These are phyloP conservation scores for Telfairia occidentalis DNA, from an alignment of 331 rosid genomes.

Conservation along the genomic window DNA sequence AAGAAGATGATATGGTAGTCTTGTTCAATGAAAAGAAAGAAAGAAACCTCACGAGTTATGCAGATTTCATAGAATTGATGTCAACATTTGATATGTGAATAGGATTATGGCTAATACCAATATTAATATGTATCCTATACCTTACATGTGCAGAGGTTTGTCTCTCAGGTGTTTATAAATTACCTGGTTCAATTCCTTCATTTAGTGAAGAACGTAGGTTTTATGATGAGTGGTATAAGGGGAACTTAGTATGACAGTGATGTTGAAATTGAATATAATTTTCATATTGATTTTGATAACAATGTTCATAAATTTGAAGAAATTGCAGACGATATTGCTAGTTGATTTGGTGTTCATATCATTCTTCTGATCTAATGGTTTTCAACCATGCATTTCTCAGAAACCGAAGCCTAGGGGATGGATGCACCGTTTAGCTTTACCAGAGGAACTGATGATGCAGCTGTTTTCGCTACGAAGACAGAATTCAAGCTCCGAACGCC, in stretches of 20 bases:
- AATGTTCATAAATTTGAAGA: slow-evolving; percentile 14
- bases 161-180: background rate
- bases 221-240: background rate
- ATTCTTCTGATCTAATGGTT: slow-evolving; percentile 28
- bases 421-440: slow-evolving; percentile 57
- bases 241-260: slow-evolving; percentile 18
- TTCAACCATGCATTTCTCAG: slow-evolving; percentile 41
- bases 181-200: background rate
- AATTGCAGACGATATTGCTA: background rate
- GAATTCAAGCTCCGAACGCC: slow-evolving; percentile 31
- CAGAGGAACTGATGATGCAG: slow-evolving; percentile 60
- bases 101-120: background rate
- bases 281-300: slow-evolving; percentile 13
- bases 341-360: slow-evolving; percentile 9
- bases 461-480: slow-evolving; percentile 47
- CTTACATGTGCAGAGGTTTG: background rate
- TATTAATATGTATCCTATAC: background rate
- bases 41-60: background rate
- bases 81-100: background rate
- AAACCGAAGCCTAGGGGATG: slow-evolving; percentile 68
- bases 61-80: background rate
- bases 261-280: slow-evolving; percentile 32
- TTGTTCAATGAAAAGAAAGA: background rate
- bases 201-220: background rate
- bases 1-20: background rate